Base-by-base conservation (phyloP, 2,329 filamentous ascomycete species). In the Epichloe amarillans region DNA sequence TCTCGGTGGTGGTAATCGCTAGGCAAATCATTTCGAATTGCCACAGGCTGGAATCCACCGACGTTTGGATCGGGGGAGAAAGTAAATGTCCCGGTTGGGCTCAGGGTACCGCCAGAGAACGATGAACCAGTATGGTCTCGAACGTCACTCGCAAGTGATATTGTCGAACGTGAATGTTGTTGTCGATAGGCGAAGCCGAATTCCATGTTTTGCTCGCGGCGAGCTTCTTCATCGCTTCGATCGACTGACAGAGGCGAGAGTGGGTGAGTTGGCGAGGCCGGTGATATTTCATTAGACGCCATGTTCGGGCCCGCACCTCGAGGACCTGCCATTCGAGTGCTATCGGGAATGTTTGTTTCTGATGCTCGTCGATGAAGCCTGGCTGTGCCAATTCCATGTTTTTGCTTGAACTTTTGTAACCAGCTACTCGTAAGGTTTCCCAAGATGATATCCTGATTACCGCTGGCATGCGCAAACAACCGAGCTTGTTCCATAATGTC, bases 331-430 rank as follows among this genome's bases (percentile, higher is more conserved):
- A 78, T 69, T 50, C 78, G 76, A 23, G 76, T 77, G 52, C 75
- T 79, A 59, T 87, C 84, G 0, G 82, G 77, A 50, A 90, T 85
- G 62, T 87, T 89, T 38, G 82, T 77, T 63, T 83, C 80, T 3
- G 79, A 83, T 6, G 79, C 79, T 50, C 80, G 69, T 43, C 80
- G 71, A 54, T 73, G 71, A 38, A 80, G 61, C 53, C 70, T 74
- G 15, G 68, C 72, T 15, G 69, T 69, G 15, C 67, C 71, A 50
- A 80, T 69, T 33, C 69, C 82, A 64, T 95, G 84, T 70, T 91
- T 95, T 63, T 88, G 81, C 72, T 96, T 95, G 73, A 97, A 97
- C 64, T 93, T 94, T 62, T 95, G 88, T 36, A 97, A 75, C 90
- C 91, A 96, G 57, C 75, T 82, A 33, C 80, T 73, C 57, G 80